Evolutionary conservation across 495 filamentous ascomycete species (phyloP).

Genomic region (Extremus antarcticus): DNA sequence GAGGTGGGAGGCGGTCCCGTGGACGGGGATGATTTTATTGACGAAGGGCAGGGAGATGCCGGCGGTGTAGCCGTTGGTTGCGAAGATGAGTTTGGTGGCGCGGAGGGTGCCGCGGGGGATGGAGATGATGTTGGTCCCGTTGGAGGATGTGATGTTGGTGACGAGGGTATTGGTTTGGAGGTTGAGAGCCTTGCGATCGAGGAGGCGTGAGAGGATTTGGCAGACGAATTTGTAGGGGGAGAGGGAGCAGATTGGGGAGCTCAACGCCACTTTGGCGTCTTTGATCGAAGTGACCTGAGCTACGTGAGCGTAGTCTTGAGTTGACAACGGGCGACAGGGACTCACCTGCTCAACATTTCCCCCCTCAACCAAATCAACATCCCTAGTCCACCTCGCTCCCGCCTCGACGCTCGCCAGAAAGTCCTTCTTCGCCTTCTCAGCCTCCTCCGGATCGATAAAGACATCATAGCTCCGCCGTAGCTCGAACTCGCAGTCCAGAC

Average conservation of each 20-base stretch:
- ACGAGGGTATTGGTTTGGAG: constrained; percentile 1
- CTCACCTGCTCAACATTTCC: background rate
- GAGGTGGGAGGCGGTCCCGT: background rate
- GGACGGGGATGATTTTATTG: background rate
- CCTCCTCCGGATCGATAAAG: background rate
- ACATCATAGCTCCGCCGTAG: constrained; percentile 33
- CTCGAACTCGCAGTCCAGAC: constrained; percentile 28
- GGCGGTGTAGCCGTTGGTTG: constrained; percentile 1
- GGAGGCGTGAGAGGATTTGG: background rate
- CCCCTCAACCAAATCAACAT: background rate
- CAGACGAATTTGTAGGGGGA: background rate
- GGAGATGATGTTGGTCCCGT: background rate
- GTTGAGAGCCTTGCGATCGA: background rate
- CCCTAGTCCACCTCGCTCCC: constrained; percentile 19
- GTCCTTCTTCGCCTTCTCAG: background rate
- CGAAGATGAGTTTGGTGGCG: background rate
- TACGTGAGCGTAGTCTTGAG: background rate
- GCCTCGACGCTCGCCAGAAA: background rate
- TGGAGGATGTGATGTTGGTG: background rate
- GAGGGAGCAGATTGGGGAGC: background rate
- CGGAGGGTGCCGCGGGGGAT: background rate
- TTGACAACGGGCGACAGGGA: background rate
- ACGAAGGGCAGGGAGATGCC: background rate
- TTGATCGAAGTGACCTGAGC: background rate
- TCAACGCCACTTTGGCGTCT: background rate